Evolutionary conservation across 2,329 filamentous ascomycete genomes (phyloP).

Genomic region (Trichoderma guizhouense): DNA sequence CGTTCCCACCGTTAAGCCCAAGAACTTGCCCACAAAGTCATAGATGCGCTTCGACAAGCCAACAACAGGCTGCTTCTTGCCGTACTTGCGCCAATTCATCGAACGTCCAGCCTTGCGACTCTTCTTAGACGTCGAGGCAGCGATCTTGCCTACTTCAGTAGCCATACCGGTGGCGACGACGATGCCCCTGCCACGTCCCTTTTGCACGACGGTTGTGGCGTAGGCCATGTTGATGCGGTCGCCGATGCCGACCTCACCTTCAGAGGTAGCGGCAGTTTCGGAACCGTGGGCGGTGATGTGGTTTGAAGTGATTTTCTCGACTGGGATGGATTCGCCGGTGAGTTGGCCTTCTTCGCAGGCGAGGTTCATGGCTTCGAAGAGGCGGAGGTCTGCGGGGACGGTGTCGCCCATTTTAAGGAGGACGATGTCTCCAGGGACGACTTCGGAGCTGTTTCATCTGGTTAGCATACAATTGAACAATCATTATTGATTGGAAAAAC

Average conservation of each 20-base stretch:
- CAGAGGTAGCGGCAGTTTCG: constrained; percentile 43
- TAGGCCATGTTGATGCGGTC: constrained; percentile 74
- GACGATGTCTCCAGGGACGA: constrained; percentile 71
- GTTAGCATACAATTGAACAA: constrained; percentile 17
- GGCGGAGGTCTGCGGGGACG: constrained; percentile 67
- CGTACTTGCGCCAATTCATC: constrained; percentile 53
- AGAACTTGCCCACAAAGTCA: constrained; percentile 53
- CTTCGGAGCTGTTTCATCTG: constrained; percentile 44
- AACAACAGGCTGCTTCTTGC: constrained; percentile 48
- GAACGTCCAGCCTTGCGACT: constrained; percentile 53
- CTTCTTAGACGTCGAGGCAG: constrained; percentile 52
- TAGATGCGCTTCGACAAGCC: constrained; percentile 46
- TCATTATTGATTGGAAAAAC: constrained; percentile 24
- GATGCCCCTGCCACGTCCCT: constrained; percentile 69
- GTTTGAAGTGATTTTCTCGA: constrained; percentile 60
- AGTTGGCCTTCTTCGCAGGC: constrained; percentile 75
- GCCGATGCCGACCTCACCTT: constrained; percentile 60
- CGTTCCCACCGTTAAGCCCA: constrained; percentile 64
- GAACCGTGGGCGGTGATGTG: constrained; percentile 42
- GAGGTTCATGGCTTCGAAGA: constrained; percentile 73
- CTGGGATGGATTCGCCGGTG: constrained; percentile 72
- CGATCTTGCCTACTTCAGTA: constrained; percentile 69
- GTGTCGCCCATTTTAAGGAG: constrained; percentile 69
- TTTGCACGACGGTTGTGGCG: constrained; percentile 68
- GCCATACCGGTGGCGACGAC: constrained; percentile 70